Base-by-base conservation (phyloP, 2,329 filamentous ascomycete genomes). In the Ophiosphaerella narmari region DNA sequence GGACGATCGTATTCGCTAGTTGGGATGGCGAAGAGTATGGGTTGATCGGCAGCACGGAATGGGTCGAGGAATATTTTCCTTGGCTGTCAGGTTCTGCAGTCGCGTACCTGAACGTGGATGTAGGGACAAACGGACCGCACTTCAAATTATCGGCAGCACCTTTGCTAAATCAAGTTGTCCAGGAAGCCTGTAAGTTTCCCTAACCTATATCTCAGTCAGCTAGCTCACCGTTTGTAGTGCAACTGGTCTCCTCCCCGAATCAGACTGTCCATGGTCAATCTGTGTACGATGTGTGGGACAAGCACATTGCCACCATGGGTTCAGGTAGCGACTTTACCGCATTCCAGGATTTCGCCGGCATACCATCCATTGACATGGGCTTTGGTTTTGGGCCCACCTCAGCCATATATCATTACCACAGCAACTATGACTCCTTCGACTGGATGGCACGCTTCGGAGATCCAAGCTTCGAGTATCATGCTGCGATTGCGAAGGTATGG, bases 371-470 rank as follows among this genome's bases (percentile, higher is more conserved):
- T 39, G 77, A 81, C 49, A 70, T 80, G 52, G 77, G 77, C 18
- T 80, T 80, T 52, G 66, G 66, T 12, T 61, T 56, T 41, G 67
- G 59, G 12, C 54, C 63, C 1, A 68, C 74, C 23, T 67, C 66
- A 0, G 76, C 86, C 0, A 76, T 90, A 6, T 90, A 88, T 66
- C 87, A 89, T 57, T 95, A 94, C 65, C 90, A 95, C 69, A 83
- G 84, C 54, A 94, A 94, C 73, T 95, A 92, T 67, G 91, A 95
- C 67, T 89, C 83, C 31, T 92, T 89, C 67, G 78, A 87, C 63
- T 95, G 90, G 90, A 94, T 94, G 89, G 80, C 86, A 12, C 86
- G 78, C 3, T 91, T 85, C 59, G 90, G 90, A 4, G 91, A 96
- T 58, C 75, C 78, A 1, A 75, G 71, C 9, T 86, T 82, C 72